Evolutionary conservation across 805 yeast genomes (phyloP).

Genomic region (Tetrapisispora phaffii): DNA sequence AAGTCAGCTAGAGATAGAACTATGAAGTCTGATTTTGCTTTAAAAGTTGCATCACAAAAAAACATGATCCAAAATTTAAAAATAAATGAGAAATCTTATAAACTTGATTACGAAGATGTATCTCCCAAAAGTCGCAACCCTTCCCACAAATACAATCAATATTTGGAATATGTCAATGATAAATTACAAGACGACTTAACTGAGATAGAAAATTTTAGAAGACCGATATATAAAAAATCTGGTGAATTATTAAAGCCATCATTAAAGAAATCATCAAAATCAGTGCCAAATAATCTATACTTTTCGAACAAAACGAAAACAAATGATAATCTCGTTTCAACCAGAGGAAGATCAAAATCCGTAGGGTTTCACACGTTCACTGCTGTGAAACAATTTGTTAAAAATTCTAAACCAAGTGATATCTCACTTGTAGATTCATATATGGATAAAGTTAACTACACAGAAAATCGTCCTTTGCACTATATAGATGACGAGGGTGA

Average conservation of each 20-base stretch:
- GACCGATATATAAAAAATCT: conserved; percentile 59
- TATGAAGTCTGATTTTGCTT: conserved; percentile 8
- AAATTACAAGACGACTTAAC: background rate
- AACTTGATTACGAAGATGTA: background rate
- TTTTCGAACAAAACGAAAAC: background rate
- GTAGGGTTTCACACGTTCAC: conserved; percentile 71
- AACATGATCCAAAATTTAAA: conserved; percentile 18
- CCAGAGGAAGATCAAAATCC: conserved; percentile 40
- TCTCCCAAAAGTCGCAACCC: conserved; percentile 1
- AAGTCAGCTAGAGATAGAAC: conserved; percentile 15
- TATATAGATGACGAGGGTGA: background rate
- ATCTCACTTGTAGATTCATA: conserved; percentile 32
- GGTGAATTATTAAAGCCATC: conserved; percentile 53
- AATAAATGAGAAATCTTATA: background rate
- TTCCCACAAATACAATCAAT: background rate
- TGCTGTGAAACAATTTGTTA: conserved; percentile 64
- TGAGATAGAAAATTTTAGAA: background rate
- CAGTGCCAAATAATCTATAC: conserved; percentile 33
- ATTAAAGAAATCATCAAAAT: conserved; percentile 29
- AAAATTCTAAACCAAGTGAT: conserved; percentile 65
- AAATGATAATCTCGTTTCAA: no score
- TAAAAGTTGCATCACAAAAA: conserved; percentile 13
- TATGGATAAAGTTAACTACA: conserved; percentile 1
- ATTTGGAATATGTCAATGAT: background rate
- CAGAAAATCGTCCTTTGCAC: background rate